phyloP scores from a whole-genome alignment of 2,329 filamentous ascomycete genomes.

The Sporothrix humicola region DNA sequence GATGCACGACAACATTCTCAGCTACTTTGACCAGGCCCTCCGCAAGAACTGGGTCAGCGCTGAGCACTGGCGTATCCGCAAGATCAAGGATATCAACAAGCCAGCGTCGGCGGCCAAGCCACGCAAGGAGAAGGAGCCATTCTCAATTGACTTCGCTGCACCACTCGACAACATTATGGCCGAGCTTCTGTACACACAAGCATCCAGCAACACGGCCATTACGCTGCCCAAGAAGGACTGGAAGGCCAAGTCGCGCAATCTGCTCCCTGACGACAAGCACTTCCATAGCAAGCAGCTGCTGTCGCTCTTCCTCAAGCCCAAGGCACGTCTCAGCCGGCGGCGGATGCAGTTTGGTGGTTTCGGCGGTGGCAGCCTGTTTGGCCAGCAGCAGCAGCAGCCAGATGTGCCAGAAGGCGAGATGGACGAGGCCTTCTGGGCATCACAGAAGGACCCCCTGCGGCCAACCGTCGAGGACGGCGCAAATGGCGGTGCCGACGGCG shows the following conservation, averaged over 20 bases:
- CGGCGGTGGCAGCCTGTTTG: constrained; percentile 47
- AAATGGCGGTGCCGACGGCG: constrained; percentile 54
- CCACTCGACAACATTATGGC: constrained; percentile 73
- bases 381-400: constrained; percentile 40
- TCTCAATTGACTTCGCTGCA: constrained; percentile 87
- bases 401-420: constrained; percentile 75
- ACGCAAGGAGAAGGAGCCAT: constrained; percentile 94
- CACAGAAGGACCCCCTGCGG: constrained; percentile 61
- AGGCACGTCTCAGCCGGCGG: constrained; percentile 77
- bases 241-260: constrained; percentile 90
- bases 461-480: constrained; percentile 38
- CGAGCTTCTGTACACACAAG: constrained; percentile 80
- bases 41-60: constrained; percentile 98
- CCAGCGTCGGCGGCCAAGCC: constrained; percentile 53
- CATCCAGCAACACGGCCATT: constrained; percentile 79
- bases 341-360: constrained; percentile 55
- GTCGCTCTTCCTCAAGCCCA: constrained; percentile 91
- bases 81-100: constrained; percentile 73
- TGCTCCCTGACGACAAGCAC: constrained; percentile 96
- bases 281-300: constrained; percentile 94
- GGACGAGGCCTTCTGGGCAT: constrained; percentile 95
- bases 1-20: constrained; percentile 89
- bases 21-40: constrained; percentile 94
- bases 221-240: constrained; percentile 91
- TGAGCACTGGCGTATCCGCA: constrained; percentile 97